Percentiles rank a stretch among this genome's conserved stretches.
Evolutionary conservation across 805 yeast species (phyloP).

Genomic region (Pichia ethanolica): DNA sequence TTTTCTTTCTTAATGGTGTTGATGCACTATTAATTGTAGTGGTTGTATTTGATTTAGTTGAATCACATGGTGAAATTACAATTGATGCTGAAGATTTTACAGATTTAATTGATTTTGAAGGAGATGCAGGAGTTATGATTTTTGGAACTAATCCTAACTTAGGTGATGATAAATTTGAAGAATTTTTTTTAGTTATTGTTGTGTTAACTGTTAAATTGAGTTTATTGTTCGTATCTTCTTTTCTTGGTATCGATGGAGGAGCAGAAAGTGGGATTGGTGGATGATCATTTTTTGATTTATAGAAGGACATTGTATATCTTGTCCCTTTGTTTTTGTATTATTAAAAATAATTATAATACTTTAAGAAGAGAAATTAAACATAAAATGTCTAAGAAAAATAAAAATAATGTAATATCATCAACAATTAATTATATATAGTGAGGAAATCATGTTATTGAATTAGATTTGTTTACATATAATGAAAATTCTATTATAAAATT

Average conservation of each 20-base stretch:
- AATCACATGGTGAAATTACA: background rate
- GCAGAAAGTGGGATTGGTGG: constrained; percentile 1
- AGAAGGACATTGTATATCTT: background rate
- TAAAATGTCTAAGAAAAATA: no score
- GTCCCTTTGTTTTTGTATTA: no score
- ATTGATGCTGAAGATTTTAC: background rate
- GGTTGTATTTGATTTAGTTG: background rate
- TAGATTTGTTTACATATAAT: no score
- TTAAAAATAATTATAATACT: no score
- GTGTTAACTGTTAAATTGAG: background rate
- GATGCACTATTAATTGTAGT: background rate
- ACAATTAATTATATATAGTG: no score
- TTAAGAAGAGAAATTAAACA: no score
- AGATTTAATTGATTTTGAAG: constrained; percentile 1
- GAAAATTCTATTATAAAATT: no score
- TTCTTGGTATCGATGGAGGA: background rate
- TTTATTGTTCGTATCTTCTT: background rate
- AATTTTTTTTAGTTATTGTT: background rate
- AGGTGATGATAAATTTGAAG: background rate
- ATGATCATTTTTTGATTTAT: background rate
- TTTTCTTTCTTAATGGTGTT: constrained; percentile 2
- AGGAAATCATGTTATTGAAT: no score
- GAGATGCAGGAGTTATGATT: constrained; percentile 1
- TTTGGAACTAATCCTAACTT: background rate
- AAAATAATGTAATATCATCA: no score